Evolutionary conservation across 352 stramenopile species (phyloP), one percentile per base, ranked within the genome.

Genomic region (Poterioochromonas sp.): DNA sequence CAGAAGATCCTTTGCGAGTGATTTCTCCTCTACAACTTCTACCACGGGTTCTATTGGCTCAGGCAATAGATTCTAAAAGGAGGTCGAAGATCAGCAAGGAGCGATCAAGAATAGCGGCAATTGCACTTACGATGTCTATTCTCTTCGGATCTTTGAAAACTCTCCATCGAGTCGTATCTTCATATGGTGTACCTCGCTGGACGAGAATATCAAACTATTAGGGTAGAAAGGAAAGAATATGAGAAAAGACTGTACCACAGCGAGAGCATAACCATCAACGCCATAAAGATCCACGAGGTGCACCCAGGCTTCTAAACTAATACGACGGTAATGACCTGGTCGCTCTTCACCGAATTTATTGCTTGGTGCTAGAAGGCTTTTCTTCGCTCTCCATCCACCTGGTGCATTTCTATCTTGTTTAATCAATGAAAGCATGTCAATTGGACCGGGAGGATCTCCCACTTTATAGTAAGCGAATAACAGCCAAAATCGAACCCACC

Each of bases 31-130:
- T 43, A 32, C 60, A 1, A 18, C 12, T n/a, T 39, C 32, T 43
- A 43, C 60, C 12, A 43, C 34, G 1, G 60, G 60, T 43, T 43
- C 1, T 22, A 58, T 37, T 26, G 65, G 65, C 40, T 74, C 65
- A 74, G 65, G 65, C 11, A 74, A 54, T 18, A 74, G 32, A 37
- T 54, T 74, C 65, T 74, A 54, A 18, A 3, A 74, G 2, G 37
- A 35, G 54, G 26, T 39, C 54, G 12, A 49, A 49, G 2, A 8
- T 41, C 12, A 49, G 8, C 12, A 71, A 35, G 2, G 32, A 5
- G 40, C 3, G 11, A 71, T 35, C 26, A 37, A 51, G 2, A 58
- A 74, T 39, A 51, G 40, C 11, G 8, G 32, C 35, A 58, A 71
- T 22, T 43, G 26, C 1, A 8, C 62, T 74, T 54, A 74, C 65